Evolutionary conservation across 2,329 filamentous ascomycete species (phyloP), one percentile per base, ranked within the genome.

Genomic region (Zymoseptoria brevis): DNA sequence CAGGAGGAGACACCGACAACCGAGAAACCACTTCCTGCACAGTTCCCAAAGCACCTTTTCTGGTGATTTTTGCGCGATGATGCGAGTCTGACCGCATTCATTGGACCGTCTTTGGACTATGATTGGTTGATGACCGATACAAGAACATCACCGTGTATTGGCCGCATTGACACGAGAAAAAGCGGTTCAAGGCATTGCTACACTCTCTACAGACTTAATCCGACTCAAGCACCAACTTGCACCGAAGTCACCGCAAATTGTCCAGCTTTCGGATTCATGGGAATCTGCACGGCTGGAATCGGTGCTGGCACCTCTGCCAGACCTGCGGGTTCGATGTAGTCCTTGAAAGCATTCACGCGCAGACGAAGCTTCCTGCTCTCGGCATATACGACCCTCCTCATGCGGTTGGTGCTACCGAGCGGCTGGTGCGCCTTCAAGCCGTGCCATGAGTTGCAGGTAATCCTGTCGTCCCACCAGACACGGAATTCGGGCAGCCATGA

Each of bases 321-420:
- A 55, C 71, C 67, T 45, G 61, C 62, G 2, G 73, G 74, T 68
- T 76, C 74, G 21, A 75, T 62, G 61, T 75, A 75, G 54, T 73
- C 70, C 63, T 70, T 73, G 59, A 74, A 71, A 45, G 72, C 75
- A 65, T 76, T 76, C 1, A 76, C 70, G 41, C 69, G 68, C 55
- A 75, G 57, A 50, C 74, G 67, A 57, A 76, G 62, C 68, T 75
- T 74, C 66, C 74, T 71, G 51, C 67, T 71, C 68, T 75, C 74
- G 0, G 74, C 73, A 64, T 77, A 76, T 19, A 76, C 74, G 0
- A 76, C 74, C 55, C 72, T 68, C 6, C 74, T 64, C 74, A 75
- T 75, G 16, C 74, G 59, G 60, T 76, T 76, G 41, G 73, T 75
- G 60, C 70, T 73, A 1, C 75, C 74, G 1, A 76, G 68, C 4